Conservation (phyloP, 768 basidiomycete species). For the Boletellus sp. region DNA sequence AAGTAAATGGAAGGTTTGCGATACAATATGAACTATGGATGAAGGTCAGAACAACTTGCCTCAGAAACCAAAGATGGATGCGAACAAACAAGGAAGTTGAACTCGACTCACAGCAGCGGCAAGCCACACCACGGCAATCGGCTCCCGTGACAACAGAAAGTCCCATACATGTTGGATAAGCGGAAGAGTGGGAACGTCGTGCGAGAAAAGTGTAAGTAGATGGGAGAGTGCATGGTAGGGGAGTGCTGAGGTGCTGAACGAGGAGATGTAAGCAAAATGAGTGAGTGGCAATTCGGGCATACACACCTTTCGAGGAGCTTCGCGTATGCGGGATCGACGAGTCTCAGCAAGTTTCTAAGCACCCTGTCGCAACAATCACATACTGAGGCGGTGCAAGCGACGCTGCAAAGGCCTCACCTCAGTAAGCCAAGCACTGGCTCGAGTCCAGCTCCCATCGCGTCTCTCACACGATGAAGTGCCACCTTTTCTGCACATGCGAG, state of each 20-base stretch:
- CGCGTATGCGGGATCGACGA: conserved; percentile 69
- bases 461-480: conserved; percentile 50
- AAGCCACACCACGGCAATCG: conserved; percentile 78
- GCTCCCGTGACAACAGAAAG: conserved; percentile 79
- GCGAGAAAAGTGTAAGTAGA: conserved; percentile 87
- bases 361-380: conserved; percentile 42
- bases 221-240: conserved; percentile 91
- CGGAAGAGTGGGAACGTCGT: conserved; percentile 86
- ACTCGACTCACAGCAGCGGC: conserved; percentile 66
- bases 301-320: conserved; percentile 63
- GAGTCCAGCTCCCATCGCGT: conserved; percentile 83
- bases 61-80: background rate
- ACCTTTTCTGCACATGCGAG: conserved; percentile 46
- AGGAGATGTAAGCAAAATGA: conserved; percentile 2
- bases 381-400: background rate
- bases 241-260: conserved; percentile 61
- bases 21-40: conserved; percentile 61
- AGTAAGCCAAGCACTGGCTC: conserved; percentile 83
- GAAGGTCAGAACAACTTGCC: background rate
- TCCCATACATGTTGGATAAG: conserved; percentile 92
- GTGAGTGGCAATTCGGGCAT: background rate
- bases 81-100: background rate
- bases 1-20: conserved; percentile 64
- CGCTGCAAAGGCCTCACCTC: conserved; percentile 38
- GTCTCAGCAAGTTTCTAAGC: conserved; percentile 66